phyloP scores from a whole-genome alignment of 2,329 filamentous ascomycete species.

The Drechslera avenae region DNA sequence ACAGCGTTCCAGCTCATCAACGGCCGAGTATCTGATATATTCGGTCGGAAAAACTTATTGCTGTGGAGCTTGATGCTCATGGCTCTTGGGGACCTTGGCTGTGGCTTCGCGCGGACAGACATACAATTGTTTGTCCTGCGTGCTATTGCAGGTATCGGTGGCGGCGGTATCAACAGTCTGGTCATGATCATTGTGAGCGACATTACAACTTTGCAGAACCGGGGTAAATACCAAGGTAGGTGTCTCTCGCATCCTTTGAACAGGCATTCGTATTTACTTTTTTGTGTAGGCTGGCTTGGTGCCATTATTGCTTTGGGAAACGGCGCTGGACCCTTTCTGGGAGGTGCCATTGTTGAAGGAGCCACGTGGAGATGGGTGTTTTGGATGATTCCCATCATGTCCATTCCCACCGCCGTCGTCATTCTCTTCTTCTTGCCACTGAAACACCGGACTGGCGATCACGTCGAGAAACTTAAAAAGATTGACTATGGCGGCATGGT shows the following conservation, averaged over 20 bases:
- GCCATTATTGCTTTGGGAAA: constrained; percentile 26
- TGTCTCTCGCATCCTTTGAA: fast-evolving
- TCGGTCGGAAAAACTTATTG: constrained; percentile 56
- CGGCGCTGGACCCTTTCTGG: constrained; percentile 25
- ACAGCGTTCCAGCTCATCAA: constrained; percentile 69
- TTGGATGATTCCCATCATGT: constrained; percentile 27
- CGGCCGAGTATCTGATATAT: constrained; percentile 66
- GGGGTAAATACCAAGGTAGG: constrained; percentile 45
- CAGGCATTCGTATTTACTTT: not conserved
- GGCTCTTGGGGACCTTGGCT: constrained; percentile 63
- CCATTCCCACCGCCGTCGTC: constrained; percentile 13
- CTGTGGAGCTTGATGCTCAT: constrained; percentile 59
- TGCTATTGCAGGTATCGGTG: constrained; percentile 62
- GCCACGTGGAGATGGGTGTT: constrained; percentile 24
- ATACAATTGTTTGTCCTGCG: constrained; percentile 67
- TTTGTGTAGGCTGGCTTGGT: constrained; percentile 19
- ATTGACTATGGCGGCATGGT: constrained; percentile 66
- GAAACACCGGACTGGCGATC: constrained; percentile 50
- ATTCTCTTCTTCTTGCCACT: constrained; percentile 41
- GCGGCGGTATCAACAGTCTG: constrained; percentile 60
- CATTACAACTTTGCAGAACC: constrained; percentile 40
- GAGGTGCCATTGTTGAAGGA: constrained; percentile 24
- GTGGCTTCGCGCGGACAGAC: constrained; percentile 61
- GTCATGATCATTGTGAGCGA: constrained; percentile 48
- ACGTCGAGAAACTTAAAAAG: constrained; percentile 57